Percentiles rank a stretch among this genome's conserved stretches.
Conservation (phyloP, 179 eudicot genomes). For the Amaranthus tricolor region DNA sequence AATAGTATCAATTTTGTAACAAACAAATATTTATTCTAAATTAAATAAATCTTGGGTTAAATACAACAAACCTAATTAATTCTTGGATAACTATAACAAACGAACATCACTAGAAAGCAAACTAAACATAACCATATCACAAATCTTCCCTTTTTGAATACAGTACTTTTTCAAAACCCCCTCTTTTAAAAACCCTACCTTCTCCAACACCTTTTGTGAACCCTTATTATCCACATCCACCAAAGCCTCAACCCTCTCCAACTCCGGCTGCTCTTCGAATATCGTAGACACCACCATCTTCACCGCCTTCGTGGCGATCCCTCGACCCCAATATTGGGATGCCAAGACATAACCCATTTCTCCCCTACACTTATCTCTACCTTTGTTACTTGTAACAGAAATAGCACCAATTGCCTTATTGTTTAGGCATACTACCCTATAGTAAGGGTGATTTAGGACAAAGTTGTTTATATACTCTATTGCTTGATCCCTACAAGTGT, state of each 20-base stretch:
- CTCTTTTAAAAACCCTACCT: slow-evolving; percentile 51
- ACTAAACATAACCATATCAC: slow-evolving; percentile 47
- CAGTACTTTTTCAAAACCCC: slow-evolving; percentile 48
- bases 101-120: slow-evolving; percentile 32
- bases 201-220: slow-evolving; percentile 44
- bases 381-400: slow-evolving; percentile 33
- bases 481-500: slow-evolving; percentile 42
- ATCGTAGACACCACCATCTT: slow-evolving; percentile 33
- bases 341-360: slow-evolving; percentile 44
- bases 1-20: too few species aligned
- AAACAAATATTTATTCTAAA: too few species aligned
- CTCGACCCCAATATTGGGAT: slow-evolving; percentile 43
- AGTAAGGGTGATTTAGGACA: slow-evolving; percentile 55
- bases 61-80: too few species aligned
- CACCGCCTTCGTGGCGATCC: slow-evolving; percentile 48
- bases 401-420: slow-evolving; percentile 51
- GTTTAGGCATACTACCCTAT: slow-evolving; percentile 46
- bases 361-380: slow-evolving; percentile 37
- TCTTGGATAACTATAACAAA: too few species aligned
- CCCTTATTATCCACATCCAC: slow-evolving; percentile 40
- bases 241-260: slow-evolving; percentile 42
- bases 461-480: slow-evolving; percentile 33
- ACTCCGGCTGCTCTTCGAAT: slow-evolving; percentile 36
- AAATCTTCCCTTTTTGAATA: slow-evolving; percentile 36
- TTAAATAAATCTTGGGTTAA: too few species aligned